phyloP scores from a whole-genome alignment of 768 basidiomycete genomes.

The Cantharellus cinnabarinus region DNA sequence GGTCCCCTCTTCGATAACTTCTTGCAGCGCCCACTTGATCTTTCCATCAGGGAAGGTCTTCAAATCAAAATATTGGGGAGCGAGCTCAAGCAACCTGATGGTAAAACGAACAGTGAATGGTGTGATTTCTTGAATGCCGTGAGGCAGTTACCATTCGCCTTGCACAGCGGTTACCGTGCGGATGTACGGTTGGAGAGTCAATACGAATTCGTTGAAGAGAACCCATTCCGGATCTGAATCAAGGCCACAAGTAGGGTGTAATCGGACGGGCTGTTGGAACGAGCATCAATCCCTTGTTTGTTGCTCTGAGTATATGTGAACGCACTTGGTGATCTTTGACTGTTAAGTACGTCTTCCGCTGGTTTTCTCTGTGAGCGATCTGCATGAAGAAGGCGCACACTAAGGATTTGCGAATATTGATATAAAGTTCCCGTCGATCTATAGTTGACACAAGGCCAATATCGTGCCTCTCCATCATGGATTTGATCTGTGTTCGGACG shows the following conservation, averaged over 20 bases:
- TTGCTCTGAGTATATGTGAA: slow-evolving; percentile 2
- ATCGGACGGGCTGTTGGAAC: slow-evolving; percentile 31
- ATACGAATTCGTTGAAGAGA: slow-evolving; percentile 81
- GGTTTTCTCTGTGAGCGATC: slow-evolving; percentile 84
- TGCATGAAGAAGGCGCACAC: slow-evolving; percentile 98
- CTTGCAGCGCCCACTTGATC: slow-evolving; percentile 42
- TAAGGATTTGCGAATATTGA: slow-evolving; percentile 61
- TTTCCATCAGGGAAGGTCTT: slow-evolving; percentile 44
- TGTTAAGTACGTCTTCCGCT: slow-evolving; percentile 71
- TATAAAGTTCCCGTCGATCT: slow-evolving; percentile 51
- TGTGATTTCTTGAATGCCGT: background rate
- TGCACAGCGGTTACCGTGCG: slow-evolving; percentile 76
- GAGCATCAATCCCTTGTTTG: slow-evolving; percentile 5
- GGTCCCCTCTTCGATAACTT: slow-evolving; percentile 31
- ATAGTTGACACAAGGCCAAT: slow-evolving; percentile 47
- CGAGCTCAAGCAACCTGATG: slow-evolving; percentile 41
- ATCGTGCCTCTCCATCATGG: slow-evolving; percentile 82
- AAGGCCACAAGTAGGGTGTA: slow-evolving; percentile 78
- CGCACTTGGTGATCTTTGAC: slow-evolving; percentile 86
- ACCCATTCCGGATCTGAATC: slow-evolving; percentile 85
- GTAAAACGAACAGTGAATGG: background rate
- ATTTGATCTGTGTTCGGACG: slow-evolving; percentile 70
- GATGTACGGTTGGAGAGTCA: slow-evolving; percentile 77
- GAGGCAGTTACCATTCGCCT: slow-evolving; percentile 52
- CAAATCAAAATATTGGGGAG: slow-evolving; percentile 50